Conservation (phyloP, 202 grass and related monocot species). For the Musa balbisiana region DNA sequence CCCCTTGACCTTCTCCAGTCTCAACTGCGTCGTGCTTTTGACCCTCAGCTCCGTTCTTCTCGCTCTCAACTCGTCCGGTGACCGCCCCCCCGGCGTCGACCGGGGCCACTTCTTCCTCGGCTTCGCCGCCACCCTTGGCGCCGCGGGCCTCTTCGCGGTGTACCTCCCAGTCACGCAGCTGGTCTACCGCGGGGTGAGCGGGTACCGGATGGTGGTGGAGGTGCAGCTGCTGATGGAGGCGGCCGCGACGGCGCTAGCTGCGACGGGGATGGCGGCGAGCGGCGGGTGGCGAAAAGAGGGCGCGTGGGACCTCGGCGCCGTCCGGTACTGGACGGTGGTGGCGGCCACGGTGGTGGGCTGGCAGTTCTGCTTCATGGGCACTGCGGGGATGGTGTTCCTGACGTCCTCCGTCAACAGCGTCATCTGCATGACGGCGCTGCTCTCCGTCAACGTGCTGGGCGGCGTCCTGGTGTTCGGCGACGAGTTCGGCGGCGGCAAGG, state of each 20-base stretch:
- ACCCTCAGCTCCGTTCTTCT: conserved; percentile 79
- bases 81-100: conserved; percentile 42
- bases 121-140: conserved; percentile 64
- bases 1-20: conserved; percentile 72
- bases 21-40: conserved; percentile 80
- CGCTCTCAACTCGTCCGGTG: conserved; percentile 46
- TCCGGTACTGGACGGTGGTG: conserved; percentile 53
- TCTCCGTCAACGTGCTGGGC: conserved; percentile 61
- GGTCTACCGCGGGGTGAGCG: conserved; percentile 51
- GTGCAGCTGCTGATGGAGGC: conserved; percentile 88
- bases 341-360: conserved; percentile 49
- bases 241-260: conserved; percentile 50
- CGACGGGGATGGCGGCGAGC: conserved; percentile 30
- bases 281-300: conserved; percentile 39
- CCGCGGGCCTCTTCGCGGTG: conserved; percentile 64
- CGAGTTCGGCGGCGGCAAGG: conserved; percentile 52
- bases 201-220: conserved; percentile 75
- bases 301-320: conserved; percentile 47
- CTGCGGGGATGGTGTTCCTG: conserved; percentile 73
- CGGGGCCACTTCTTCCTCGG: conserved; percentile 46
- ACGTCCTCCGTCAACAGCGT: conserved; percentile 86
- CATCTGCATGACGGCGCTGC: conserved; percentile 84
- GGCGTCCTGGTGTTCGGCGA: conserved; percentile 64
- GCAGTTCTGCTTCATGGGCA: conserved; percentile 98
- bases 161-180: conserved; percentile 89